Evolutionary conservation across 768 basidiomycete genomes (phyloP), one percentile per base, ranked within the genome.

Genomic region (Phaffia australis): DNA sequence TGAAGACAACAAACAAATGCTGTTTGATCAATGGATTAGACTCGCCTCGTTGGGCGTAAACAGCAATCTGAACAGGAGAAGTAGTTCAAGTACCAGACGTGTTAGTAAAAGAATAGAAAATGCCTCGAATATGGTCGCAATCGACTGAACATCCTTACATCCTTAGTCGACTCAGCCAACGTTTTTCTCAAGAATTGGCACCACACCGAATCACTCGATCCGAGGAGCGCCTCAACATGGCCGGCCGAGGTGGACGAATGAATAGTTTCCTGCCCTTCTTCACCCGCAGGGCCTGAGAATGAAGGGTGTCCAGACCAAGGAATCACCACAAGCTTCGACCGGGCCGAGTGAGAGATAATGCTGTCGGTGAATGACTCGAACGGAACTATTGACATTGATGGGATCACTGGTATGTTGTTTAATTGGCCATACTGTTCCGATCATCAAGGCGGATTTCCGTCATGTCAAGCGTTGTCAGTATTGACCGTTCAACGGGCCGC

Each of bases 221-320:
- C 82, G 76, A 95, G 93, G 51, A 93, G 79, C 5, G 81, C 81
- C 66, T 91, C 89, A 72, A 94, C 89, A 0, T 89, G 86, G 46
- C 35, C 32, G 21, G 25, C 60, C 3, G 67, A 25, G 14, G 42
- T 42, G 7, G 56, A 29, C 1, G 56, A 19, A 29, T 52, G 16
- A 2, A 57, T 50, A 27, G 52, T 49, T 2, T 47, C 50, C 4
- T 51, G 56, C n/a, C 66, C 66, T 25, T 63, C 60, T 29, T 63
- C 52, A 14, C 58, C 67, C 30, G 50, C n/a, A 35, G 46, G 77
- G 74, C 15, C 84, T 77, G 30, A 82, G 78, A 5, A 83, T 81
- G 49, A 78, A 1, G 82, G 79, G 68, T 82, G 81, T 70, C 81
- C 35, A 42, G 35, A 42, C 95, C 95, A 99, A 0, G 92, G 89